These are phyloP conservation scores for Pythium oligandrum DNA, from an alignment of 352 stramenopile genomes.

Conservation along the genomic window DNA sequence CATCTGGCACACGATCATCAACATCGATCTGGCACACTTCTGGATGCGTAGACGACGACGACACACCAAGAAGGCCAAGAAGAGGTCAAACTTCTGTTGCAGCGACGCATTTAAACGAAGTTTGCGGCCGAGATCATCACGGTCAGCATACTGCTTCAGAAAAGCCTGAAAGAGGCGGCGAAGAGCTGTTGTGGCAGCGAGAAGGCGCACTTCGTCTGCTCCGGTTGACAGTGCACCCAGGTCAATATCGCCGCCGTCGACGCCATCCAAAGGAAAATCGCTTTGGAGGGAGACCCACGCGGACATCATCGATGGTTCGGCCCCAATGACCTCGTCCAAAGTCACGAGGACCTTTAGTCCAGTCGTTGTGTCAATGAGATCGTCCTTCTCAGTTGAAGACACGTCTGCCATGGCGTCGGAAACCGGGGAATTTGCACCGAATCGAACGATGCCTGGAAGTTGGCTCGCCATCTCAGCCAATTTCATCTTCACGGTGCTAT, in stretches of 20 bases:
- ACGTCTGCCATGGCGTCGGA: slow-evolving; percentile 11
- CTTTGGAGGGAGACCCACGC: slow-evolving; percentile 7
- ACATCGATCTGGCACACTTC: slow-evolving; percentile 32
- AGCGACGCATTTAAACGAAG: too few species aligned
- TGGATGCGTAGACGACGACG: slow-evolving; percentile 45
- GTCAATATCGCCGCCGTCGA: slow-evolving; percentile 44
- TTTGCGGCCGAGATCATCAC: too few species aligned
- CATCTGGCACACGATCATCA: slow-evolving; percentile 36
- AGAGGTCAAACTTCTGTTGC: slow-evolving; percentile 50
- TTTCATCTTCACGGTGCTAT: slow-evolving; percentile 44
- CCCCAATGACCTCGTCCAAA: slow-evolving; percentile 22
- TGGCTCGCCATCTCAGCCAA: slow-evolving; percentile 44
- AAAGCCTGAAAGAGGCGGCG: slow-evolving; percentile 30
- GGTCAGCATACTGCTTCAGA: slow-evolving; percentile 13
- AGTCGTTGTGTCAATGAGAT: slow-evolving; percentile 29
- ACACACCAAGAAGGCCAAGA: slow-evolving; percentile 51
- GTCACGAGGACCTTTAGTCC: slow-evolving; percentile 25
- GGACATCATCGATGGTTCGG: slow-evolving; percentile 34
- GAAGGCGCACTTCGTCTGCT: too few species aligned
- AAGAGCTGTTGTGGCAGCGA: slow-evolving; percentile 24
- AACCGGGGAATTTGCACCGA: slow-evolving; percentile 30
- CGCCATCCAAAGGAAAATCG: slow-evolving; percentile 21
- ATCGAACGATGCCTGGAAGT: slow-evolving; percentile 40
- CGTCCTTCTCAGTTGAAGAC: slow-evolving; percentile 5
- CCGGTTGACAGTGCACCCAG: slow-evolving; percentile 28